These are phyloP conservation scores for Nitzschia putrida DNA, from an alignment of 108 stramenopile species.

Conservation along the genomic window DNA sequence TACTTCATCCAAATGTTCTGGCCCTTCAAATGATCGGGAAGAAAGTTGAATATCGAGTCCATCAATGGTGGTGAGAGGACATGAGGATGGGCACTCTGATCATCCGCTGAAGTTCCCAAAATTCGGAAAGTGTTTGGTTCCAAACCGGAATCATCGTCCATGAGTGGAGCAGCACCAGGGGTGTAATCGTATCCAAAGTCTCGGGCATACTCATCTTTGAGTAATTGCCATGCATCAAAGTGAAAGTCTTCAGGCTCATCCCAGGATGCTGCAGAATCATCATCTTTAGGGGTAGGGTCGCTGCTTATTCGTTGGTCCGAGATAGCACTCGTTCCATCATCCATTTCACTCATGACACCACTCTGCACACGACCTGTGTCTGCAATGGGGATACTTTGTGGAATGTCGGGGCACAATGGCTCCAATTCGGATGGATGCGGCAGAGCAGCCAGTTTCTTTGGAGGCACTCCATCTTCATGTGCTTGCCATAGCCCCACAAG, in stretches of 20 bases:
- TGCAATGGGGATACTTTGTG: not conserved
- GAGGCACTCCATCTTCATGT: constrained; percentile 45
- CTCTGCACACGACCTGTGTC: not conserved
- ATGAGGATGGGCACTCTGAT: constrained; percentile 54
- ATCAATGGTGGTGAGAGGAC: constrained; percentile 75
- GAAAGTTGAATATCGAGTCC: constrained; percentile 63
- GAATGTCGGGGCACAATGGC: not conserved
- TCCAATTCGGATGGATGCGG: not conserved
- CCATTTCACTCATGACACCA: not conserved
- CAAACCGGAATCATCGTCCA: constrained; percentile 7
- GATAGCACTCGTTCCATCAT: constrained; percentile 1
- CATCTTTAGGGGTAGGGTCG: constrained; percentile 6
- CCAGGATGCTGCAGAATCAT: constrained; percentile 39
- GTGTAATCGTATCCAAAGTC: constrained; percentile 64
- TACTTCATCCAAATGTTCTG: constrained; percentile 82
- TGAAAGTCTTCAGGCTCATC: constrained; percentile 34
- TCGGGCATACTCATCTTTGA: constrained; percentile 80
- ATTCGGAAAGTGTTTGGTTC: constrained; percentile 33
- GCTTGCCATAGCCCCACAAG: constrained; percentile 51
- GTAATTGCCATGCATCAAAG: constrained; percentile 73
- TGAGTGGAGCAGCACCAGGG: constrained; percentile 6
- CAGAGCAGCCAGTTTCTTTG: not conserved
- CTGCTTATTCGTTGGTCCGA: constrained; percentile 37
- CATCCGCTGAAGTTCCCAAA: constrained; percentile 59
- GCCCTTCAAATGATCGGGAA: constrained; percentile 38